phyloP scores from a whole-genome alignment of 345 rosid genomes.

The Zanthoxylum bungeanum region DNA sequence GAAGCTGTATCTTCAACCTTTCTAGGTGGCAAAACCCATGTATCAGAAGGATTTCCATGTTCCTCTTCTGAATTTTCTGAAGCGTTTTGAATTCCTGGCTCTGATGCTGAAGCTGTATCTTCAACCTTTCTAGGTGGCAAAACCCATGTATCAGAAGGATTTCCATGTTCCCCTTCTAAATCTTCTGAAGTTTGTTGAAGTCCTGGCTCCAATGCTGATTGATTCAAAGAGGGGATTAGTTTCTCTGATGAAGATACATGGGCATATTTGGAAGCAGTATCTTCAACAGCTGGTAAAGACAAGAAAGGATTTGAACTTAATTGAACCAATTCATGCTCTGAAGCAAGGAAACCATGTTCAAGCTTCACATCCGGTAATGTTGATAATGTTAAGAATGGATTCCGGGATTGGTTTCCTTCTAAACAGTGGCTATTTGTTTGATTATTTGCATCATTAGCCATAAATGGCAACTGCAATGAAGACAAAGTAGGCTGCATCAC shows the following conservation, averaged over 20 bases:
- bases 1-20: conserved; percentile 25
- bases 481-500: conserved; percentile 25
- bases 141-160: conserved; percentile 25
- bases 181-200: conserved; percentile 27
- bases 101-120: no score
- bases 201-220: conserved; percentile 21
- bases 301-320: conserved; percentile 25
- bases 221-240: conserved; percentile 16
- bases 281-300: conserved; percentile 17
- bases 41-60: no score
- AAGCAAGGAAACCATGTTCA: conserved; percentile 28
- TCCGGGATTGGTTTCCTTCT: conserved; percentile 25
- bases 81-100: no score
- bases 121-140: no score
- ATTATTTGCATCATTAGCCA: conserved; percentile 21
- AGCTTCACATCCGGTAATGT: conserved; percentile 22
- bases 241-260: conserved; percentile 26
- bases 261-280: conserved; percentile 17
- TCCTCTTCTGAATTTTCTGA: no score
- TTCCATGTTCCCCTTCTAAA: conserved; percentile 25
- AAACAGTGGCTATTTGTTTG: conserved; percentile 17
- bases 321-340: conserved; percentile 25
- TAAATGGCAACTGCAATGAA: conserved; percentile 23
- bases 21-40: conserved; percentile 18
- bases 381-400: conserved; percentile 26